Base-by-base conservation (phyloP, 108 stramenopile species). In the Discostella stelligeroides region DNA sequence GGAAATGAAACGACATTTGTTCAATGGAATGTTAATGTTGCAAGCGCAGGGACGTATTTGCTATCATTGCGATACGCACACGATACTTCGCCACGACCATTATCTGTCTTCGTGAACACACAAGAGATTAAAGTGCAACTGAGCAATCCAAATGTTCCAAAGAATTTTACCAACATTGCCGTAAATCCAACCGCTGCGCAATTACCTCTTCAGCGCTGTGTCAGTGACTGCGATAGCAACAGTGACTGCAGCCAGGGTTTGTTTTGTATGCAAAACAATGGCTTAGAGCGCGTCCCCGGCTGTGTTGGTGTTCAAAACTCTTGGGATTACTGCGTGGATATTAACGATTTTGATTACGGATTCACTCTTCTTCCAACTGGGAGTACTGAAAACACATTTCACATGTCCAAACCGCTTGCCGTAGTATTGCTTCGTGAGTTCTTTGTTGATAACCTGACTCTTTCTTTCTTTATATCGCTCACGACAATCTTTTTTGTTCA, bases 31-130 rank as follows among this genome's bases (percentile, higher is more conserved):
- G 76, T 78, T 11, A 63, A 23, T 49, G 68, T 80, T 4, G n/a
- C 57, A 12, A 45, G 30, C 53, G 28, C 60, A 10, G 68, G 68
- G 14, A 37, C 25, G 18, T 74, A 75, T 34, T 49, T 17, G 41
- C 51, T 80, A 27, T 75, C 73, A 15, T 64, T 75, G 1, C 45
- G 73, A 38, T 80, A 80, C 53, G 70, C 70, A 21, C 50, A 64
- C 3, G 64, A 71, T 46, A 28, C 63, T 21, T 48, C 24, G n/a
- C 63, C 76, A 37, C 43, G 56, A 10, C 70, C 63, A 59, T 41
- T 72, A n/a, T 56, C 62, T 29, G 23, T 54, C 28, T 46, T 57
- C 6, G 62, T 63, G 30, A 72, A 72, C 41, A 12, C 24, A 30
- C 20, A 54, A 20, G 41, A 46, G 27, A 54, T 72, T 11, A 46